Evolutionary conservation across 2,329 filamentous ascomycete genomes (phyloP).

Genomic region (Alternaria brassicicola): DNA sequence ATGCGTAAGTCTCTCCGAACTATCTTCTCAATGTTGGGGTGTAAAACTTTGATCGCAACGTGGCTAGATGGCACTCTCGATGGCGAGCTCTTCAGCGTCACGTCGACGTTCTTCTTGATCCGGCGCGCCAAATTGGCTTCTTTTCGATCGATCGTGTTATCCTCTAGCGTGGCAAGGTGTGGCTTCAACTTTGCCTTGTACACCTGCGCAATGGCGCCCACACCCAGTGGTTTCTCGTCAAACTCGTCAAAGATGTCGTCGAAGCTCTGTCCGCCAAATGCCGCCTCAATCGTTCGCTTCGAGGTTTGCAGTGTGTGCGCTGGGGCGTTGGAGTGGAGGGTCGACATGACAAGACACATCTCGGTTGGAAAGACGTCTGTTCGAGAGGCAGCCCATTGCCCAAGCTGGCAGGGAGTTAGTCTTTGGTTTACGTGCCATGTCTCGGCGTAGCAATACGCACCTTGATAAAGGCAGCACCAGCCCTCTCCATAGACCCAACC

Average conservation of each 20-base stretch:
- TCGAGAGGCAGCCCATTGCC: slow-evolving; percentile 96
- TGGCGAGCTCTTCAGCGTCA: slow-evolving; percentile 83
- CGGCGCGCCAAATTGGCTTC: slow-evolving; percentile 67
- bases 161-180: slow-evolving; percentile 70
- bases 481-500: slow-evolving; percentile 86
- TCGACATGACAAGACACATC: slow-evolving; percentile 92
- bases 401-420: slow-evolving; percentile 64
- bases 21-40: slow-evolving; percentile 86
- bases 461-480: slow-evolving; percentile 97
- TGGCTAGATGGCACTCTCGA: slow-evolving; percentile 86
- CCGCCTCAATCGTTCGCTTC: slow-evolving; percentile 76
- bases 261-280: slow-evolving; percentile 80
- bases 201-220: slow-evolving; percentile 95
- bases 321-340: slow-evolving; percentile 90
- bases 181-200: slow-evolving; percentile 93
- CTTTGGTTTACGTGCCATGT: background rate
- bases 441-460: slow-evolving; percentile 50
- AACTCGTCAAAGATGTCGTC: slow-evolving; percentile 97
- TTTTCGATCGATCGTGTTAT: slow-evolving; percentile 59
- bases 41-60: slow-evolving; percentile 94
- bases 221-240: slow-evolving; percentile 83
- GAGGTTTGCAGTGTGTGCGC: slow-evolving; percentile 85
- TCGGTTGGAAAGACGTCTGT: slow-evolving; percentile 95
- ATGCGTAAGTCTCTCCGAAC: slow-evolving; percentile 92
- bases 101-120: slow-evolving; percentile 81